These are phyloP conservation scores for Agrocybe pediades DNA, from an alignment of 768 basidiomycete species.

Conservation along the genomic window DNA sequence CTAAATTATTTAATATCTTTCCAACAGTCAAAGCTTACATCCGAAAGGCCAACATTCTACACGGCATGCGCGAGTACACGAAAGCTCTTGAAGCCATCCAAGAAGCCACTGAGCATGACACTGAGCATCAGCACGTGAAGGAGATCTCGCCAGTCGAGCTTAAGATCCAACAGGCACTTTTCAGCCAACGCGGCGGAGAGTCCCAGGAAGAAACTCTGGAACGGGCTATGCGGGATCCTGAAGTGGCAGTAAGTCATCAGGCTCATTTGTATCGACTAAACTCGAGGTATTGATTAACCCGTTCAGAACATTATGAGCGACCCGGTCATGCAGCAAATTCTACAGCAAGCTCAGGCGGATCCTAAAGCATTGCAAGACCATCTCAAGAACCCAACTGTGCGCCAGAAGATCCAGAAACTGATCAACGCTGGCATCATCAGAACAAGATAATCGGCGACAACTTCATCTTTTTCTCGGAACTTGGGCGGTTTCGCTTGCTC, in stretches of 20 bases:
- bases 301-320: constrained; percentile 80
- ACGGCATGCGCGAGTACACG: constrained; percentile 88
- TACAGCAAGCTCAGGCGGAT: constrained; percentile 91
- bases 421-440: constrained; percentile 92
- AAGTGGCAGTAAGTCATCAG: constrained; percentile 71
- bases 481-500: background rate
- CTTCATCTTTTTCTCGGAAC: background rate
- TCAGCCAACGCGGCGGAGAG: constrained; percentile 78
- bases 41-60: constrained; percentile 85
- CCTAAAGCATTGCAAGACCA: constrained; percentile 92
- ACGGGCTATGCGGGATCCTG: constrained; percentile 97
- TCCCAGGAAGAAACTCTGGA: constrained; percentile 90
- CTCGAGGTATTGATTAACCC: constrained; percentile 3
- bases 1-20: background rate
- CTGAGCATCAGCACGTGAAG: constrained; percentile 75
- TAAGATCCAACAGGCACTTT: constrained; percentile 82
- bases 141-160: constrained; percentile 83
- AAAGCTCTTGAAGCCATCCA: constrained; percentile 86
- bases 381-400: constrained; percentile 89
- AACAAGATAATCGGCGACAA: constrained; percentile 56
- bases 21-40: constrained; percentile 88
- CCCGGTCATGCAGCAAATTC: constrained; percentile 91
- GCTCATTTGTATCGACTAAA: background rate
- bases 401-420: constrained; percentile 84
- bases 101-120: constrained; percentile 75